These are phyloP conservation scores for Nicotiana attenuata DNA, from an alignment of 257 asterid species.

Conservation along the genomic window DNA sequence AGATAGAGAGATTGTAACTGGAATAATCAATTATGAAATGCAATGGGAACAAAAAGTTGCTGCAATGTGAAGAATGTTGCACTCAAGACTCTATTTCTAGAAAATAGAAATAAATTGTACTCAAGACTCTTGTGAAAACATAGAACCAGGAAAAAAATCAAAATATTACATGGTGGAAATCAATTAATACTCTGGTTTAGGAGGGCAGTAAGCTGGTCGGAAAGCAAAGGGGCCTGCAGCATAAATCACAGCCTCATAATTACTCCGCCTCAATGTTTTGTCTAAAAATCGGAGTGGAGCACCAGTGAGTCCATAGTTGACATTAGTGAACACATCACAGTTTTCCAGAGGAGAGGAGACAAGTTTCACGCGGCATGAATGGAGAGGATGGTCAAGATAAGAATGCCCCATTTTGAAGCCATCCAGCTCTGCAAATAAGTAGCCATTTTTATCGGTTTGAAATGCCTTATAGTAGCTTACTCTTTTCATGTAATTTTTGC, in stretches of 20 bases:
- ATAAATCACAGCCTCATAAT: conserved; percentile 64
- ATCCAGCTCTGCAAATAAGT: conserved; percentile 68
- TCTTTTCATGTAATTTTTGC: conserved; percentile 64
- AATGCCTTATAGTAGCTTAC: conserved; percentile 72
- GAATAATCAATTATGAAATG: background rate
- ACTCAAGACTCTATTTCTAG: background rate
- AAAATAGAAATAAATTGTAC: background rate
- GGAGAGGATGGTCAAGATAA: conserved; percentile 84
- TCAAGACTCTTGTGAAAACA: background rate
- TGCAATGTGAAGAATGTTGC: background rate
- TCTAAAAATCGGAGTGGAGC: conserved; percentile 60
- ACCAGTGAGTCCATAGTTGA: conserved; percentile 71
- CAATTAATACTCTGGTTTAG: conserved; percentile 27
- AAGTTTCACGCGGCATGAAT: conserved; percentile 65
- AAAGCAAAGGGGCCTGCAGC: conserved; percentile 77
- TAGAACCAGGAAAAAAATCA: background rate
- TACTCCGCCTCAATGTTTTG: conserved; percentile 39
- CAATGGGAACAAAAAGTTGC: background rate
- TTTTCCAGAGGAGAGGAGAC: conserved; percentile 57
- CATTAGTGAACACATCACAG: conserved; percentile 59
- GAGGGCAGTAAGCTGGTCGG: conserved; percentile 62
- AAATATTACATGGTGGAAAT: background rate
- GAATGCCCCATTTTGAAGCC: conserved; percentile 65
- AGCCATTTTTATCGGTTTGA: conserved; percentile 51
- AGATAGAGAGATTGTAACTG: no score